A percentile compares a stretch with the other conserved stretches of the same genome.
Evolutionary conservation across 768 basidiomycete genomes (phyloP).

Genomic region (Mycena vitilis): DNA sequence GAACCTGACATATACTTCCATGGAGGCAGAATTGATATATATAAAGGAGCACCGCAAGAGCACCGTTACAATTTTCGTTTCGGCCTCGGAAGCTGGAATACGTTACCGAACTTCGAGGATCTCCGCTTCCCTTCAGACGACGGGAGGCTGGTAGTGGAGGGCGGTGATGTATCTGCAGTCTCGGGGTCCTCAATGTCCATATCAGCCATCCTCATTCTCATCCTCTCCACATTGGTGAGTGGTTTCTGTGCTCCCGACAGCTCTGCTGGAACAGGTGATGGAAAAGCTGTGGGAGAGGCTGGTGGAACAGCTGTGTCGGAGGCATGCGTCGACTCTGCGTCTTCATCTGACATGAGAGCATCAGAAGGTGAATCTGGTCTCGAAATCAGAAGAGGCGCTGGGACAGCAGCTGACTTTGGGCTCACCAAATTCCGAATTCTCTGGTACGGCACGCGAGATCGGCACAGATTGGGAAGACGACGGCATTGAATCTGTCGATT

Average conservation of each 20-base stretch:
- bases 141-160: not conserved
- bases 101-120: conserved; percentile 4
- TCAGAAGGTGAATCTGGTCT: conserved; percentile 2
- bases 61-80: conserved; percentile 13
- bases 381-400: not conserved
- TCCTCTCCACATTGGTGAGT: conserved; percentile 15
- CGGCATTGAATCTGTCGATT: not conserved
- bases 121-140: conserved; percentile 6
- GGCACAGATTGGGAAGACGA: not conserved
- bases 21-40: not conserved
- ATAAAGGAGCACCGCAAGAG: too few species aligned
- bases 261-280: not conserved
- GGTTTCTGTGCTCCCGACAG: not conserved
- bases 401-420: not conserved
- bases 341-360: conserved; percentile 10
- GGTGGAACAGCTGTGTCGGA: conserved; percentile 7
- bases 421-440: conserved; percentile 4
- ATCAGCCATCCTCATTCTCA: conserved; percentile 27
- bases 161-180: not conserved
- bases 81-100: conserved; percentile 4
- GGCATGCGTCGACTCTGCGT: not conserved
- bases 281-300: conserved; percentile 4
- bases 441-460: not conserved
- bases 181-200: conserved; percentile 17
- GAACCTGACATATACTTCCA: not conserved